Evolutionary conservation across 2,329 filamentous ascomycete species (phyloP).

Genomic region (Fusarium abutilonis): DNA sequence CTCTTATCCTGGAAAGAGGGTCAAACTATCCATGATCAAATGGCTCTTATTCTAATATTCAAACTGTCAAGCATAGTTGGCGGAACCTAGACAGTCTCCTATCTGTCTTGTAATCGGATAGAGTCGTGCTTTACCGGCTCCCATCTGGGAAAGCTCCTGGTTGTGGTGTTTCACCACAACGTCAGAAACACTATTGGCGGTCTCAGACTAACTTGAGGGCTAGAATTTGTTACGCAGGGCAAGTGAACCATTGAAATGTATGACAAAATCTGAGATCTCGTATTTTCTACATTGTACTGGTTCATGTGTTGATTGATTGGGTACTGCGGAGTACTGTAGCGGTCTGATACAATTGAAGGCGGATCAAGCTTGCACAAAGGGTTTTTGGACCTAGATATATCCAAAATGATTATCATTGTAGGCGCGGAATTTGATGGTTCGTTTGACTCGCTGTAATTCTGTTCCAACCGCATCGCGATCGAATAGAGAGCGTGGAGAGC

Average conservation of each 20-base stretch:
- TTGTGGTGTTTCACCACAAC: conserved; percentile 34
- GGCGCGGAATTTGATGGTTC: not conserved
- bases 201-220: conserved; percentile 22
- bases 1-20: conserved; percentile 23
- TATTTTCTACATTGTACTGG: not conserved
- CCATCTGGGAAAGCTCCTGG: conserved; percentile 22
- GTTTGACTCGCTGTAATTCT: conserved; percentile 11
- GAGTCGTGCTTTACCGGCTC: conserved; percentile 23
- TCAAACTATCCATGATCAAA: conserved; percentile 27
- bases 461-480: not conserved
- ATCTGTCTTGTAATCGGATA: conserved; percentile 29
- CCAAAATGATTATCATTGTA: not conserved
- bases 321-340: not conserved
- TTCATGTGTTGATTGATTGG: not conserved
- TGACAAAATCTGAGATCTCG: not conserved
- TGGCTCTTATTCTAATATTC: conserved; percentile 10
- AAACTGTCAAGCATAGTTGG: conserved; percentile 28
- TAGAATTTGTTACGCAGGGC: conserved; percentile 7
- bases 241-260: conserved; percentile 26
- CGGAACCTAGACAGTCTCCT: conserved; percentile 12
- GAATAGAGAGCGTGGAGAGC: not conserved
- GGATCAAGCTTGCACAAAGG: too few relatives aligned
- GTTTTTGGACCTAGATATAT: too few relatives aligned
- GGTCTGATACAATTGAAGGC: conserved; percentile 5
- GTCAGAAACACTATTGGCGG: conserved; percentile 24